phyloP scores from a whole-genome alignment of 139 green algal species.

The Coelastrella sp. region DNA sequence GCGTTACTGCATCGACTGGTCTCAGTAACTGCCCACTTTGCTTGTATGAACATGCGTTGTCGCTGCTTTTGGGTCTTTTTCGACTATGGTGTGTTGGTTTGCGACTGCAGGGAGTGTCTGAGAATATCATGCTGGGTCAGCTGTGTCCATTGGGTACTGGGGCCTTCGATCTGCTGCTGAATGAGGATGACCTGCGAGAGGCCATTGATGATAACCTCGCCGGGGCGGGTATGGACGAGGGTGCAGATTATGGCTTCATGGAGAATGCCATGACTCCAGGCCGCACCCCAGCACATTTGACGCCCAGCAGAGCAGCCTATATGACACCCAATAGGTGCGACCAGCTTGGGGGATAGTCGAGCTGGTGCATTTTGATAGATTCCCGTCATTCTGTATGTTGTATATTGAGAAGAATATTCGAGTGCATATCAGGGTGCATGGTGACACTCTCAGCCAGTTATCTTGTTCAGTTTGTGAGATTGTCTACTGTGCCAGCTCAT shows the following conservation, averaged over 20 bases:
- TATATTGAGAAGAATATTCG: too few species aligned
- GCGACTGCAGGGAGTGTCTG: conserved; percentile 78
- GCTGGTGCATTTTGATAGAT: neutral
- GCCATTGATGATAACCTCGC: conserved; percentile 91
- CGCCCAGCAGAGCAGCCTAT: conserved; percentile 52
- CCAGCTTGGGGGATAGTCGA: neutral
- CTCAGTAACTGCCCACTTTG: too few species aligned
- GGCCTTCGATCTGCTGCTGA: conserved; percentile 93
- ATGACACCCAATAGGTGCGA: conserved; percentile 41
- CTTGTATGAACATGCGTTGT: too few species aligned
- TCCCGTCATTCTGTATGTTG: neutral
- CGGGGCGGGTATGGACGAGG: conserved; percentile 24
- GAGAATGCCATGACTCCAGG: conserved; percentile 65
- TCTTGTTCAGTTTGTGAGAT: too few species aligned
- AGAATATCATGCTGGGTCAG: conserved; percentile 98
- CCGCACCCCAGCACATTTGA: conserved; percentile 51
- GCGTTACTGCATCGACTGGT: too few species aligned
- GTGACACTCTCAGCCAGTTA: too few species aligned
- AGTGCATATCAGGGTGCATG: too few species aligned
- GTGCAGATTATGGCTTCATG: too few species aligned
- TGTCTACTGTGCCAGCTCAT: too few species aligned
- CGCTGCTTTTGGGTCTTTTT: too few species aligned
- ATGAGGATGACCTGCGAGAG: conserved; percentile 89
- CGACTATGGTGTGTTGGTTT: neutral
- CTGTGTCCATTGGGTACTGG: conserved; percentile 92